Conservation (phyloP, 495 filamentous ascomycete species). For the Lentithecium fluviatile region DNA sequence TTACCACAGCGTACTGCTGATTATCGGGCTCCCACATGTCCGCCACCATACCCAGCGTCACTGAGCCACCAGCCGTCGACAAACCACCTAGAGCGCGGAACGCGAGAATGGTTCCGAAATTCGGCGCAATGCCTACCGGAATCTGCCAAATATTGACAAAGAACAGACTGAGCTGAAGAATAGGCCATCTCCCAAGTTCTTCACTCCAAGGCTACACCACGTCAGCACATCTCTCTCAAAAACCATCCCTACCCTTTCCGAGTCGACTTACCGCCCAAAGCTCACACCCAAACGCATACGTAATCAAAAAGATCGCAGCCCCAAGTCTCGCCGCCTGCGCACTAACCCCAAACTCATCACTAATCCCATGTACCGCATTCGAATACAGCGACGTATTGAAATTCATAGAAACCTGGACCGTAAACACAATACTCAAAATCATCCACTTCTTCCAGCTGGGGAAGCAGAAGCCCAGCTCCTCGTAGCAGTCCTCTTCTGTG, state of each 20-base stretch:
- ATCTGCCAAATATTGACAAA: constrained; percentile 76
- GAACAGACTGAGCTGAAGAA: constrained; percentile 67
- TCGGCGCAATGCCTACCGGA: constrained; percentile 68
- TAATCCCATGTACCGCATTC: constrained; percentile 61
- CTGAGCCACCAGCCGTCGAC: constrained; percentile 72
- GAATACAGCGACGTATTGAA: constrained; percentile 76
- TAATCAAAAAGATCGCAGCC: constrained; percentile 68
- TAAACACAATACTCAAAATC: constrained; percentile 70
- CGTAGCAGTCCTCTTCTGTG: constrained; percentile 46
- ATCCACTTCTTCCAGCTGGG: constrained; percentile 71
- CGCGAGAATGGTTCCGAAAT: constrained; percentile 65
- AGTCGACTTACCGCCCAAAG: constrained; percentile 60
- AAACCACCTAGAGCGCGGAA: constrained; percentile 68
- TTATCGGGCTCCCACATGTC: constrained; percentile 74
- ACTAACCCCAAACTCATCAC: constrained; percentile 62
- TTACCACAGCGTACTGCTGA: constrained; percentile 59
- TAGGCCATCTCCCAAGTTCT: constrained; percentile 71
- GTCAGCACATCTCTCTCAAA: background rate
- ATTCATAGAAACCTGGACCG: constrained; percentile 81
- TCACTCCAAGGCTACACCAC: constrained; percentile 63
- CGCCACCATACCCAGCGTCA: constrained; percentile 79
- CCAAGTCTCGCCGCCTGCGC: constrained; percentile 64
- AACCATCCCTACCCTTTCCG: background rate
- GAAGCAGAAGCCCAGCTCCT: constrained; percentile 65
- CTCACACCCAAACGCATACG: constrained; percentile 78